Base-by-base conservation (phyloP, 441 rosid genomes). In the Gossypium aridum region DNA sequence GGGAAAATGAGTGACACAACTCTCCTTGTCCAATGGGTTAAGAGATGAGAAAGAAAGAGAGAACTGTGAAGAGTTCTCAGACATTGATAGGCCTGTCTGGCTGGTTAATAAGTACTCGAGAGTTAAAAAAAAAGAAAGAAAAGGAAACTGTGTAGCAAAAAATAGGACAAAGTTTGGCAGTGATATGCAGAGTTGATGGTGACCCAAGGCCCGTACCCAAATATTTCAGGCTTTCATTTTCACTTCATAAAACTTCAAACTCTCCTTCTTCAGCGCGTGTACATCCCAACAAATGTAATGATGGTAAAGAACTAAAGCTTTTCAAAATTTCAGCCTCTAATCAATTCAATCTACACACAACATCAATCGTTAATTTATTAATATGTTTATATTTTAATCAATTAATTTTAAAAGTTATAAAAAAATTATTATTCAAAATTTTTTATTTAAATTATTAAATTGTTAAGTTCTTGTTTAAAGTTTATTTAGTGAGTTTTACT, bases 81-180 rank as follows among this genome's bases (percentile, higher is more conserved):
- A 34, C 68, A 74, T 72, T 72, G 73, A 54, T 10, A 1, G n/a
- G 7, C 72, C 56, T 8, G 17, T 34, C 2, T 34, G 39, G 39
- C 39, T 76, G 73, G 74, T 77, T 56, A 47, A 31, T 56, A 37
- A 28, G 55, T 16, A 65, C 6, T 34, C 2, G 19, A 25, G 6
- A 51, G 51, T 43, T 71, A 72, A 31, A 71, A 64, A 39, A 61
- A 59, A 73, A 7, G 3, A 53, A 23, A 9, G 5, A 56, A 56
- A 22, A 28, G 53, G 19, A 20, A 76, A 25, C 81, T 73, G 74
- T 74, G 72, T 68, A 69, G 81, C 73, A 22, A 39, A 76, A 81
- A 79, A 80, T 64, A 77, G 80, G 85, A 84, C 87, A 84, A 34
- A 82, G 71, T 12, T 62, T 77, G 71, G 60, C 80, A 75, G 80